These are phyloP conservation scores for Mycogone perniciosa DNA, from an alignment of 2,329 filamentous ascomycete genomes.

Conservation along the genomic window DNA sequence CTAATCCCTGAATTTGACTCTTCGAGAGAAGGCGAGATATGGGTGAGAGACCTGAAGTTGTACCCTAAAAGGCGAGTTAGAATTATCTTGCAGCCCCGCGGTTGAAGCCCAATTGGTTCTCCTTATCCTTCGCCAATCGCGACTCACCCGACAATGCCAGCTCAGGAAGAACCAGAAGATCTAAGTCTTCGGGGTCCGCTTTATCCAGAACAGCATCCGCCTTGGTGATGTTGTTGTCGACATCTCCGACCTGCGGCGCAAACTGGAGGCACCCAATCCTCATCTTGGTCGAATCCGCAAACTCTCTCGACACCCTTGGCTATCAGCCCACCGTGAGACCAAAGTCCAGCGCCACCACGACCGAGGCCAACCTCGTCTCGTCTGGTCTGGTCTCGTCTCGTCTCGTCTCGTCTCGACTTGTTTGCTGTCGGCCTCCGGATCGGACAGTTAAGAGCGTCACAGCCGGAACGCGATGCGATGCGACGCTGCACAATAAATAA, in stretches of 20 bases:
- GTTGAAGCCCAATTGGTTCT: not conserved
- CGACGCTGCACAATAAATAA: not conserved
- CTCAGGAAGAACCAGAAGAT: conserved; percentile 69
- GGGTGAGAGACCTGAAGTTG: conserved; percentile 64
- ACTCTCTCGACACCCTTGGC: not conserved
- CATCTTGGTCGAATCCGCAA: conserved; percentile 37
- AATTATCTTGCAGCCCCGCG: not conserved
- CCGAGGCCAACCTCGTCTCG: not conserved
- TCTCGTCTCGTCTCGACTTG: too few relatives aligned
- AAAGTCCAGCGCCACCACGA: not conserved
- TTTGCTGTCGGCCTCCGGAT: not conserved
- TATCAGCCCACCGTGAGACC: not conserved
- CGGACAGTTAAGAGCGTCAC: not conserved
- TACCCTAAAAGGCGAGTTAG: conserved; percentile 48
- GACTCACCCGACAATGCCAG: conserved; percentile 64
- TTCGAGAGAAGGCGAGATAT: conserved; percentile 66
- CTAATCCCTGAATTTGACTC: conserved; percentile 57
- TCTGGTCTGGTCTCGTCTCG: too few relatives aligned
- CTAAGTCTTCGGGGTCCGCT: conserved; percentile 48
- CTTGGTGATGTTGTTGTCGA: conserved; percentile 62
- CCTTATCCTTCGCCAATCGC: not conserved
- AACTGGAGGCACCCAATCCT: conserved; percentile 67
- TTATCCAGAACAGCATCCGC: conserved; percentile 58
- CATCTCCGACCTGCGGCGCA: conserved; percentile 60
- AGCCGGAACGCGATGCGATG: not conserved